phyloP scores from a whole-genome alignment of 345 rosid species.

The Corymbia maculata region DNA sequence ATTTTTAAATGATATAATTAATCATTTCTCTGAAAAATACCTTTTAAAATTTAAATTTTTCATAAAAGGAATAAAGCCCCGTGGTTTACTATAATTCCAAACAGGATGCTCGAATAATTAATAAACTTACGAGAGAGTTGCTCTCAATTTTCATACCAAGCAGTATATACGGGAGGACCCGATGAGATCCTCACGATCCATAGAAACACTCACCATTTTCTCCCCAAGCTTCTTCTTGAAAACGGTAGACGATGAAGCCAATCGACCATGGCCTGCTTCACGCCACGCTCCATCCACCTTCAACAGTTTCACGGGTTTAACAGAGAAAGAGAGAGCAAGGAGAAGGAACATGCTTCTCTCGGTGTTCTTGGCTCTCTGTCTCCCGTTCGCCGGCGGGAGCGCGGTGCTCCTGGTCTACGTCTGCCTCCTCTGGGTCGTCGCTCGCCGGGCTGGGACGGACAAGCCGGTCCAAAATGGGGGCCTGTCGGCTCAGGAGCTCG shows the following conservation, averaged over 20 bases:
- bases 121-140: neutral
- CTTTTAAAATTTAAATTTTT: no score
- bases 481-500: conserved; percentile 46
- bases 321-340: neutral
- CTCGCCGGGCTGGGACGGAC: neutral
- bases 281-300: neutral
- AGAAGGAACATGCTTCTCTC: conserved; percentile 26
- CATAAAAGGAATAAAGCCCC: neutral
- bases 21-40: no score
- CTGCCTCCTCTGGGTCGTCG: conserved; percentile 34
- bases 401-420: conserved; percentile 45
- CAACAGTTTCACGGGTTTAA: neutral
- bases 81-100: neutral
- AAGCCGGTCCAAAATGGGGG: conserved; percentile 32
- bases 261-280: neutral
- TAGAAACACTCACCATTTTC: neutral
- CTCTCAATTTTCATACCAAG: neutral
- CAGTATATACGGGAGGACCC: neutral
- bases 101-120: neutral
- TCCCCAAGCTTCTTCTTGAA: neutral
- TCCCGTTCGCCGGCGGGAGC: conserved; percentile 66
- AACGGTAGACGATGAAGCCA: neutral
- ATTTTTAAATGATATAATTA: no score
- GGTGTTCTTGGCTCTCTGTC: conserved; percentile 53
- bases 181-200: neutral